Base-by-base conservation (phyloP, 495 filamentous ascomycete genomes). In the Aspergillus diversus region DNA sequence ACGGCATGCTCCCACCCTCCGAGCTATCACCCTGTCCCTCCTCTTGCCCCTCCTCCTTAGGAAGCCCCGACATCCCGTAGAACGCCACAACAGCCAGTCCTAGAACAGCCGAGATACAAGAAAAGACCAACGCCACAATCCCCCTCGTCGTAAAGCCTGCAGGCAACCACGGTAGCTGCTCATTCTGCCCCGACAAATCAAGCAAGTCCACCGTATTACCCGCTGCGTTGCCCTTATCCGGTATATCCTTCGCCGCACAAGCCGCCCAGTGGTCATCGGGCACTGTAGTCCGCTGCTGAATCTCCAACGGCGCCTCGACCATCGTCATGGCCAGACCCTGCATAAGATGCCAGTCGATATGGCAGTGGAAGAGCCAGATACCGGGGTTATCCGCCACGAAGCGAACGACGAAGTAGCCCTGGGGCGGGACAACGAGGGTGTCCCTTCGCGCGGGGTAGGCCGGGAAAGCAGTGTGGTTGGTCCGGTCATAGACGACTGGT, bases 81-180 rank as follows among this genome's bases (percentile, higher is more conserved):
- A 88, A 87, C 0, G 76, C 77, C 63, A 96, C 87, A 50, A 85
- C 80, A 1, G 73, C 82, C 47, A 92, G 78, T 5, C 92, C 92
- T 11, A 91, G 37, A 6, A 93, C 74, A 0, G 90, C 92, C 55
- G 77, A 77, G 0, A 93, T 51, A 57, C 77, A 73, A 69, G 88
- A 92, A 65, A 93, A 91, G 7, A 85, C 84, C 54, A 93, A 59
- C 3, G 90, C 89, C 0, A 90, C 85, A 50, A 90, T 88, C 0
- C 92, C 92, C n/a, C 80, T 75, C 0, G 87, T 64, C 12, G 87
- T 91, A 67, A 94, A 94, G 70, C 92, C 91, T 15, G 69, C 79
- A 0, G 90, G 90, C 17, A 96, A 63, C 53, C 78, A 82, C 0
- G 63, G 71, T 0, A 87, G 86, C n/a, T 84, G 73, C n/a, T 54